These are phyloP conservation scores for Fusarium newnesense DNA, from an alignment of 2,329 filamentous ascomycete genomes.

Conservation along the genomic window DNA sequence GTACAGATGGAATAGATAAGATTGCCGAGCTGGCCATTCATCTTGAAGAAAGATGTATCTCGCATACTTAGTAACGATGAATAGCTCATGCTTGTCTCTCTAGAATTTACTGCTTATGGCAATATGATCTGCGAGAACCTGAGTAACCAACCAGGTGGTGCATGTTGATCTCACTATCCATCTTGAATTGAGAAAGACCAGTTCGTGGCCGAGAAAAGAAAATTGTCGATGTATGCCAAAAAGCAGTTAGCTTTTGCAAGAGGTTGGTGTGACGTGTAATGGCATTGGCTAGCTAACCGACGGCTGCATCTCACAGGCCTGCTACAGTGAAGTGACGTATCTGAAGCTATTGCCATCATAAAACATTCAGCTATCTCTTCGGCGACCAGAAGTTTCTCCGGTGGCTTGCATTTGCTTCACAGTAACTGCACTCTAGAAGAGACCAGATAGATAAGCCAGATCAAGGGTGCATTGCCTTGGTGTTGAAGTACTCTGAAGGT, in stretches of 20 bases:
- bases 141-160: not conserved
- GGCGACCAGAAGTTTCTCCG: not conserved
- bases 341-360: too few relatives aligned
- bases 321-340: not conserved
- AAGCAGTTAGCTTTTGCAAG: not conserved
- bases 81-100: not conserved
- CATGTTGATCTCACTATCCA: not conserved
- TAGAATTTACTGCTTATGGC: not conserved
- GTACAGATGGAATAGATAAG: not conserved
- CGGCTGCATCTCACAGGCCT: not conserved
- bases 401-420: not conserved
- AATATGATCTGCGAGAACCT: not conserved
- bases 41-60: not conserved
- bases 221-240: rapidly evolving
- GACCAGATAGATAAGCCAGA: not conserved
- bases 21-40: not conserved
- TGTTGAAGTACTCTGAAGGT: not conserved
- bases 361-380: not conserved
- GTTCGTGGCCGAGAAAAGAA: not conserved
- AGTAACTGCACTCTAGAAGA: rapidly evolving
- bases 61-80: rapidly evolving
- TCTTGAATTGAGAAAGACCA: not conserved
- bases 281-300: not conserved
- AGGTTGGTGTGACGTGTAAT: not conserved
- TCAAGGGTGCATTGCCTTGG: too few relatives aligned